Base-by-base conservation (phyloP, 2,329 filamentous ascomycete genomes). In the Aspergillus tanneri region DNA sequence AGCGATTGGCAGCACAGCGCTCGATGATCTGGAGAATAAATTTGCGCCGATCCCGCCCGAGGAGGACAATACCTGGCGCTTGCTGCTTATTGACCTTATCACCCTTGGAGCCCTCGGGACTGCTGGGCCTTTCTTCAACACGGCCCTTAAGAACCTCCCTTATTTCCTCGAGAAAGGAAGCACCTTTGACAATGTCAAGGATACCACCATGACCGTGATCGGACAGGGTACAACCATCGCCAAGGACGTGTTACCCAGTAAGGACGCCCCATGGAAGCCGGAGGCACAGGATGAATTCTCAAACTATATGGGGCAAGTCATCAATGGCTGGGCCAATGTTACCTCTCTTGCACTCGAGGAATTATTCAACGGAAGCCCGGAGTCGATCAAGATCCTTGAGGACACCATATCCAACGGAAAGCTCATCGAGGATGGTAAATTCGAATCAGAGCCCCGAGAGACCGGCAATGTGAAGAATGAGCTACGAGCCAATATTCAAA, bases 11-110 rank as follows among this genome's bases (percentile, higher is more conserved):
- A 45, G 37, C 46, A 30, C 18, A 8, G 34, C 12, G 9, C 43
- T 57, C 7, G 24, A 44, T 3, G 34, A 49, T 22, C 23, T 57
- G 21, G 53, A 50, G 36, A 50, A 58, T 18, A 52, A 35, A 34
- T 56, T 58, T 46, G 51, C 48, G 28, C 53, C 55, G 3, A 36
- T 54, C 38, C 48, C 53, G 3, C 53, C 51, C 2, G n/a, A 41
- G 18, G 6, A 43, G 2, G 43, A 56, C 16, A 19, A 50, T 3
- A 39, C 25, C 5, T 56, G 50, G 53, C 12, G 46, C 21, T 27
- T 45, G 18, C 19, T 48, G 4, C 28, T 58, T 4, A 36, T 54
- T 6, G 53, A 53, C 30, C 38, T 54, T 8, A 5, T 54, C 18
- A 44, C 50, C 2, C 35, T 55, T 1, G 53, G 53, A 18, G 23